Percentiles rank a stretch among this genome's conserved stretches.
Evolutionary conservation across 208 protist genomes (phyloP).

Genomic region (Trypanosoma lewisi): DNA sequence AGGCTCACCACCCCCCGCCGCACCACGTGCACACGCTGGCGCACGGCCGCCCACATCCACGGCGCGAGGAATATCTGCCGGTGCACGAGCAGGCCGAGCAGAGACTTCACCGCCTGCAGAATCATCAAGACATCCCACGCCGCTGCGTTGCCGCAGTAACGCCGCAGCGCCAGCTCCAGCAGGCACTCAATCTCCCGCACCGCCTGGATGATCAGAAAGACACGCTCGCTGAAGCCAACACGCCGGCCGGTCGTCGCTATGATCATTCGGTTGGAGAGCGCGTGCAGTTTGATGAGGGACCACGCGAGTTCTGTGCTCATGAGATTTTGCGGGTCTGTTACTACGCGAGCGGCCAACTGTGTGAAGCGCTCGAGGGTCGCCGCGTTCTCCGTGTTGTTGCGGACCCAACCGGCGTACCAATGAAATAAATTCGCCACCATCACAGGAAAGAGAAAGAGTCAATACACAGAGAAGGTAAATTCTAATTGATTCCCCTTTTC

Average conservation of each 20-base stretch:
- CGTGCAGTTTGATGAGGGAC: conserved; percentile 55
- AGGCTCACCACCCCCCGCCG: background rate
- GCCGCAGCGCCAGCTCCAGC: conserved; percentile 54
- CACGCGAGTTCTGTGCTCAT: conserved; percentile 65
- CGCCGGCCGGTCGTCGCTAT: conserved; percentile 32
- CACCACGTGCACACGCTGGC: background rate
- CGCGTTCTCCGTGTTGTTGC: conserved; percentile 63
- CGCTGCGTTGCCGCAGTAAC: conserved; percentile 41
- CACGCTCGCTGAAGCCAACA: conserved; percentile 32
- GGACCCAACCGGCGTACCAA: conserved; percentile 74
- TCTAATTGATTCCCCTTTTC: no score
- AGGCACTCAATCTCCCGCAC: conserved; percentile 61
- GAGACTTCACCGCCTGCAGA: conserved; percentile 65
- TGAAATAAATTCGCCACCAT: conserved; percentile 16
- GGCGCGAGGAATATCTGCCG: conserved; percentile 65
- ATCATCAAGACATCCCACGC: conserved; percentile 64
- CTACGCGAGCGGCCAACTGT: conserved; percentile 54
- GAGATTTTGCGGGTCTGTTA: conserved; percentile 61
- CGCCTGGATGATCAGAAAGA: conserved; percentile 28
- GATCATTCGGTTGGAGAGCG: conserved; percentile 54
- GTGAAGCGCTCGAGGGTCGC: conserved; percentile 61
- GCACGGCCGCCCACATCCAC: conserved; percentile 55
- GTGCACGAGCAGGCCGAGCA: conserved; percentile 56
- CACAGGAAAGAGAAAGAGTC: conserved; percentile 4
- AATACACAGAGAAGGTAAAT: background rate